Evolutionary conservation across 2,329 filamentous ascomycete genomes (phyloP), one percentile per base, ranked within the genome.

Genomic region (Purpureocillium takamizusanense): DNA sequence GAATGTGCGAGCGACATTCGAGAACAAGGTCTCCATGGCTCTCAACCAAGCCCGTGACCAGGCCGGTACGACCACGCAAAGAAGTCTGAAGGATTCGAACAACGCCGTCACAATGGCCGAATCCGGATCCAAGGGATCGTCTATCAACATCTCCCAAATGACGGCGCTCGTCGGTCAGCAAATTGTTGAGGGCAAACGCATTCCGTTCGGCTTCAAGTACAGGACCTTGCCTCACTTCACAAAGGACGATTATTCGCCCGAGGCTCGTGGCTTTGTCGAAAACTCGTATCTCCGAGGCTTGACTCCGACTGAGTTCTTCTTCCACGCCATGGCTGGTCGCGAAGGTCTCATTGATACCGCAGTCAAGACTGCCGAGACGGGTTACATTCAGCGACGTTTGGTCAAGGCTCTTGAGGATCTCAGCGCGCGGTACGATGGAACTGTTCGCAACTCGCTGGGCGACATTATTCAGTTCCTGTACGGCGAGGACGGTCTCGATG

Each of bases 131-230:
- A 99, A 99, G 71, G 92, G 92, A 60, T 97, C 92, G 3, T 90
- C 87, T 11, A 97, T 98, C 72, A 99, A 99, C 61, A 97, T 99
- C 52, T 95, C 94, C 13, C 92, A 99, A 65, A 98, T 99, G 92
- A 94, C 89, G 45, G 92, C 92, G 18, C 77, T 97, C 47, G 94
- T 99, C 43, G 92, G 94, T 48, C 92, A 98, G 60, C 94, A 98
- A 60, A 94, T 94, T 47, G 88, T 98, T 8, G 92, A 98, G 67
- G 94, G 92, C 54, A 95, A 95, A 66, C 92, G 92, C 70, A 95
- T 98, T 68, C 92, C 92, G 1, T 98, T 95, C 56, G 92, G 94
- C 16, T 98, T 98, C 78, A 95, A 97, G 61, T 97, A 98, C 60
- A 82, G 92, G 37, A 95, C 92, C 1, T 69, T 98, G 42, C 92